Percentiles rank a stretch among this genome's conserved stretches.
phyloP scores from a whole-genome alignment of 257 asterid species.

The Rehmannia glutinosa region DNA sequence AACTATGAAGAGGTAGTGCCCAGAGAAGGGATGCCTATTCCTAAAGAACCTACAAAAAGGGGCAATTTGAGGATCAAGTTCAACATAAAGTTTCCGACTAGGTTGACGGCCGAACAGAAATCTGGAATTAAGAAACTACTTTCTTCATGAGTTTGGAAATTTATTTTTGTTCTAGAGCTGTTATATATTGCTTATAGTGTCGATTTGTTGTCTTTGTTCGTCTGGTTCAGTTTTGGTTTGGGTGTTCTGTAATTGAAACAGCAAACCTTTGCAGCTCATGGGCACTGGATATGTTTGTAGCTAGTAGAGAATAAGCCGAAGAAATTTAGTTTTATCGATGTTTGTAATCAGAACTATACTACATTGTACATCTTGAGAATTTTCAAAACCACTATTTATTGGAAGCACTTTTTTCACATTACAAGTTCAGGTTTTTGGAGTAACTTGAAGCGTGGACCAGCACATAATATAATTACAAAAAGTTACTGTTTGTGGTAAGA shows the following conservation, averaged over 20 bases:
- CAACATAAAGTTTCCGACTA: conserved; percentile 59
- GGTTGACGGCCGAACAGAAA: conserved; percentile 76
- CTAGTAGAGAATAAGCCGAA: neutral
- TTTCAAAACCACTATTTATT: too few species aligned
- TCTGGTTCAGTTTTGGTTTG: neutral
- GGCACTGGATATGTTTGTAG: neutral
- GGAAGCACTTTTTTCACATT: too few species aligned
- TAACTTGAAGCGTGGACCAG: too few species aligned
- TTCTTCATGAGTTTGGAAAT: conserved; percentile 24
- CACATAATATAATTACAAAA: too few species aligned
- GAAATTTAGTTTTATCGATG: too few species aligned
- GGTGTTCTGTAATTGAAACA: neutral
- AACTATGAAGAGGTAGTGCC: conserved; percentile 76
- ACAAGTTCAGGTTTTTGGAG: too few species aligned
- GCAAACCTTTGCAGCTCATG: neutral
- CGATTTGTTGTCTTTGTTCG: neutral
- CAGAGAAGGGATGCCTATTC: conserved; percentile 83
- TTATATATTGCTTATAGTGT: neutral
- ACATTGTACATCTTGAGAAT: too few species aligned
- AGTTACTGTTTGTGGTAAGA: too few species aligned
- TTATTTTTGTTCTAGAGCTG: neutral
- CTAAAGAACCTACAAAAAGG: conserved; percentile 61
- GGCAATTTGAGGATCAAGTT: conserved; percentile 86
- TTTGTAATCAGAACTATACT: too few species aligned
- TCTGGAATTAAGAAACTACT: conserved; percentile 76